phyloP scores from a whole-genome alignment of 2,329 filamentous ascomycete genomes.

The Botrytis tulipae region DNA sequence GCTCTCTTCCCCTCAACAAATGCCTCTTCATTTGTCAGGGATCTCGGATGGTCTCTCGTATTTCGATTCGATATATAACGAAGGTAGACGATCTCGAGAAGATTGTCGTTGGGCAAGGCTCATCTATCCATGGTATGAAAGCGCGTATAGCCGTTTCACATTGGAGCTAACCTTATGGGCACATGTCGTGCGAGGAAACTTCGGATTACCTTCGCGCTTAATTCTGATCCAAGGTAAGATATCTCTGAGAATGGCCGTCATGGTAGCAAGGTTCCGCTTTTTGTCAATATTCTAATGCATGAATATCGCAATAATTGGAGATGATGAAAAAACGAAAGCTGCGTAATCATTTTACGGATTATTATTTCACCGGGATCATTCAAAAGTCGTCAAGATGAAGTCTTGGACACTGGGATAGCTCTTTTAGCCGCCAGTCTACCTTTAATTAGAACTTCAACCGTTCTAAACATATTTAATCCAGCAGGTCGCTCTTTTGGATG shows the following conservation, averaged over 20 bases:
- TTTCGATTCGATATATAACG: no score
- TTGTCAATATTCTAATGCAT: not conserved
- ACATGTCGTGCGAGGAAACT: not conserved
- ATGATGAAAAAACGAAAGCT: not conserved
- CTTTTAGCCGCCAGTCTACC: not conserved
- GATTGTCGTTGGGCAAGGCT: not conserved
- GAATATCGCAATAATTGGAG: not conserved
- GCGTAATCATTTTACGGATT: not conserved
- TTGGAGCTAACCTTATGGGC: not conserved
- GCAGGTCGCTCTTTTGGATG: not conserved
- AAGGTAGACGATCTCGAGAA: not conserved
- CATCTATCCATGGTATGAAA: not conserved
- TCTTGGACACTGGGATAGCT: not conserved
- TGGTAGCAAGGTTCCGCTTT: not conserved
- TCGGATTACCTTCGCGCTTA: not conserved
- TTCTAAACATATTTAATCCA: conserved; percentile 5
- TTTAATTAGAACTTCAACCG: not conserved
- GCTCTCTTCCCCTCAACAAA: not conserved
- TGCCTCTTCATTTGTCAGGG: not conserved
- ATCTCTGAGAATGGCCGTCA: not conserved
- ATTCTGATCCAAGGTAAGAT: not conserved
- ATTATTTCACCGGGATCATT: not conserved
- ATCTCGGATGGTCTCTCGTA: not conserved
- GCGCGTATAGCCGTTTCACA: not conserved
- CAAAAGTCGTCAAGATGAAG: not conserved